Base-by-base conservation (phyloP, 805 yeast species). In the Kazachstania kunashirensis region DNA sequence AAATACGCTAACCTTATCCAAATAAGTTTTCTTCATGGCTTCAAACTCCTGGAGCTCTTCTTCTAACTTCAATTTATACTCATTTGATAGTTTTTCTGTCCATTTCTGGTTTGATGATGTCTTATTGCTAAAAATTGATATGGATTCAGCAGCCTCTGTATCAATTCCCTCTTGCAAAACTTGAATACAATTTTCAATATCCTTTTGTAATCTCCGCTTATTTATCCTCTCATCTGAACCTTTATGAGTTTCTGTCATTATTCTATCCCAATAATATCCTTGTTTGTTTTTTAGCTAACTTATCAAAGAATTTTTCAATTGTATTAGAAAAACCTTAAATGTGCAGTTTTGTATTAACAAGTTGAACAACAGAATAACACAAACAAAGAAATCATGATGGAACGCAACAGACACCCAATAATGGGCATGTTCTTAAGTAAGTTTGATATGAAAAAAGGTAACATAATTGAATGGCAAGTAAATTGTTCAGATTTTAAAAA, bases 401-500 rank as follows among this genome's bases (percentile, higher is more conserved):
- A 23, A 18, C 14, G 11, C 14, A 10, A 19, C 18, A 12, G 10
- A 14, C 5, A 31, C 6, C 34, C 42, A 1, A 11, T 47, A 1
- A 17, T 35, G 10, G 44, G 57, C 29, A 43, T 55, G 31, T 56
- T 55, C 40, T 32, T 58, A 17, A 46, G 52, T 25, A 48, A 57
- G 32, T 59, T 59, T 40, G 64, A 59, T 29, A 48, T 55, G 45
- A 54, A 45, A 31, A 48, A 42, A 32, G 64, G 64, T 6, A 59
- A 59, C 30, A 41, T 44, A 1, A 39, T 56, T 11, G 45, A 47
- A 8, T 53, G 62, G 57, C 39, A 48, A 21, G 30, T 40, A 19
- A 35, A 43, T 29, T 44, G 39, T 16, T 38, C 30, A 11, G 29
- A 40, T 2, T 48, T 73, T 18, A 55, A 63, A 21, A 68, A 70